Evolutionary conservation across 2,329 filamentous ascomycete genomes (phyloP), one percentile per base, ranked within the genome.

Genomic region (Phialocephala subalpina): DNA sequence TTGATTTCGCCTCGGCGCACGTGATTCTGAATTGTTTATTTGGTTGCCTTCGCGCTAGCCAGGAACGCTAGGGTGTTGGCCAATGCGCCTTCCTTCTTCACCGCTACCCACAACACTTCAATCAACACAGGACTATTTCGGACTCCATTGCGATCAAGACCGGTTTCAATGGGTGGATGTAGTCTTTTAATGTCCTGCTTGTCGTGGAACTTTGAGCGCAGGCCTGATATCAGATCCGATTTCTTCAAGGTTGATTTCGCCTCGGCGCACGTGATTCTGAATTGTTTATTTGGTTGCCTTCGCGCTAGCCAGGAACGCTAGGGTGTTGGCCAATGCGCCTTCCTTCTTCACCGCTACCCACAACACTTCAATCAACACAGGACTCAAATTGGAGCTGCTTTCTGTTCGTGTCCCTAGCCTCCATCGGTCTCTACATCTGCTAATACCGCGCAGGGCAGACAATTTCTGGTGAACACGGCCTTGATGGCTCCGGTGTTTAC

Each of bases 341-440:
- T 58, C 40, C 56, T 40, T 40, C 35, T 18, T 63, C 67, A 70
- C 61, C 64, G 66, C 67, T 66, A 52, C 27, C 20, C 14, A 52
- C 25, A 49, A 62, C 63, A 63, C 58, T 66, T 66, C 66, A 64
- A 69, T 66, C 96, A 99, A 90, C 98, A 96, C 87, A 95, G 96
- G 90, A 99, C 99, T 92, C 96, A 99, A 93, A 97, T 98, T 77
- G 95, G 96, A 95, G 95, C 96, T 87, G 95, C 52, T 25, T 52
- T 52, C 16, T 52, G 47, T 52, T 25, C 8, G 20, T 22, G 5
- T 52, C 47, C 38, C 29, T 9, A 33, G 9, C 29, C 29, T 42
- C 12, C 38, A 22, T 56, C 12, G 7, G 3, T 35, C 8, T n/a
- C 25, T 56, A 9, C 8, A 35, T 7, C 25, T 33, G 27, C 52